These are phyloP conservation scores for Aspergillus pseudoterreus DNA, from an alignment of 2,329 filamentous ascomycete genomes.

Conservation along the genomic window DNA sequence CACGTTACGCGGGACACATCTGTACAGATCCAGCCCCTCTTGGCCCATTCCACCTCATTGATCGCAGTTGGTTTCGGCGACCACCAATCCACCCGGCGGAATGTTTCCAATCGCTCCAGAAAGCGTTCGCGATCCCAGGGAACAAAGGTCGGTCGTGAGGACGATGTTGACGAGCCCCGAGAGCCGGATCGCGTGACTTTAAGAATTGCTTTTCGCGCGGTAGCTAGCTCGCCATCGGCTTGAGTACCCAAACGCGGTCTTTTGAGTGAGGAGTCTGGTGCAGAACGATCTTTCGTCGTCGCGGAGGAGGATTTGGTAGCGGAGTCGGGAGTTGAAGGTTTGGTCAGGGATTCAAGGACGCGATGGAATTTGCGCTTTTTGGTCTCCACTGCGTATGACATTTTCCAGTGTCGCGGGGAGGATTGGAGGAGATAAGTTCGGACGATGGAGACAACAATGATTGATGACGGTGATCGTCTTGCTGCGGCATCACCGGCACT, in stretches of 20 bases:
- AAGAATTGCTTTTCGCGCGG: slow-evolving; percentile 23
- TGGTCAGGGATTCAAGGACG: slow-evolving; percentile 43
- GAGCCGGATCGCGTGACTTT: slow-evolving; percentile 24
- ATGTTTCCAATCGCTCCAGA: slow-evolving; percentile 75
- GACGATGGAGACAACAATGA: neutral
- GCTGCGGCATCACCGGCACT: neutral
- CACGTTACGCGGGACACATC: slow-evolving; percentile 82
- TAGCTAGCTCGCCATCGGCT: slow-evolving; percentile 15
- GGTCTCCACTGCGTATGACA: slow-evolving; percentile 44
- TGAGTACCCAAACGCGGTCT: slow-evolving; percentile 29
- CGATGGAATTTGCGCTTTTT: slow-evolving; percentile 49
- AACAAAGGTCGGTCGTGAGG: slow-evolving; percentile 65
- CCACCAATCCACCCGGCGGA: slow-evolving; percentile 88
- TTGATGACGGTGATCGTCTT: slow-evolving; percentile 10
- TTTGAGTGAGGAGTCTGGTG: slow-evolving; percentile 30
- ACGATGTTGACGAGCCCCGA: slow-evolving; percentile 28
- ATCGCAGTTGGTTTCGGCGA: slow-evolving; percentile 84
- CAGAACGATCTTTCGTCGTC: slow-evolving; percentile 21
- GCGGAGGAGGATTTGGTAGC: slow-evolving; percentile 16
- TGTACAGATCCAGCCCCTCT: slow-evolving; percentile 83
- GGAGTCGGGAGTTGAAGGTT: slow-evolving; percentile 22
- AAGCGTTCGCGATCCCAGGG: slow-evolving; percentile 83
- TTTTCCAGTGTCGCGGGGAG: slow-evolving; percentile 14
- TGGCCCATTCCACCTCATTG: slow-evolving; percentile 91
- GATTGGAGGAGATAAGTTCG: neutral